These are phyloP conservation scores for Phoma sp. DNA, from an alignment of 2,329 filamentous ascomycete species.

Conservation along the genomic window DNA sequence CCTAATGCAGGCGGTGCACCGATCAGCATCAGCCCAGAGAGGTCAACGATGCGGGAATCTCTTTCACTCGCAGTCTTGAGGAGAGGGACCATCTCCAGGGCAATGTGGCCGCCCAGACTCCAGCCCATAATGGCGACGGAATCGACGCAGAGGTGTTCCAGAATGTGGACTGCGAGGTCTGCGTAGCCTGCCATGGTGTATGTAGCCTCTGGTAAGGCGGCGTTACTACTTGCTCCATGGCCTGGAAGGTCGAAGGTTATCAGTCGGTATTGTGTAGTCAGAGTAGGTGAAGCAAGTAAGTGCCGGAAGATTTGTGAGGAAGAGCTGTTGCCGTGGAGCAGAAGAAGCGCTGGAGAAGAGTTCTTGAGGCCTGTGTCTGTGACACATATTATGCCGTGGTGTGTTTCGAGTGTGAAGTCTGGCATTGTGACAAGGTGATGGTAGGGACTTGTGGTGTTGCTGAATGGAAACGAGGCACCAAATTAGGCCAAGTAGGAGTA, in stretches of 20 bases:
- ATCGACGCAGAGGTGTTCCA: constrained; percentile 29
- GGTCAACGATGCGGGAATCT: not conserved
- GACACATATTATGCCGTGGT: constrained; percentile 32
- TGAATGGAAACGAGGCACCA: too few species aligned
- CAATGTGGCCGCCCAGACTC: constrained; percentile 43
- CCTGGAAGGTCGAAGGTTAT: constrained; percentile 45
- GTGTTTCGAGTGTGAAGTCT: constrained; percentile 26
- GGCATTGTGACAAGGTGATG: constrained; percentile 14
- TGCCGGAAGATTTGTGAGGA: constrained; percentile 36
- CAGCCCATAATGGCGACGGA: constrained; percentile 40
- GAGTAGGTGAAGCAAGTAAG: constrained; percentile 23
- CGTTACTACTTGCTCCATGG: constrained; percentile 40
- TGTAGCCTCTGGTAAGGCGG: constrained; percentile 26
- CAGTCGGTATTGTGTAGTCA: constrained; percentile 26
- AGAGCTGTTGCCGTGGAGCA: constrained; percentile 43
- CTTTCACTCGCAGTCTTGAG: constrained; percentile 2
- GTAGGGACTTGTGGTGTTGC: too few species aligned
- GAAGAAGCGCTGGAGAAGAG: constrained; percentile 31
- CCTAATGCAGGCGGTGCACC: constrained; percentile 38
- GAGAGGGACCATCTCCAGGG: constrained; percentile 38
- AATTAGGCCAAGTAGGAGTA: too few species aligned
- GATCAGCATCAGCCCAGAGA: constrained; percentile 38
- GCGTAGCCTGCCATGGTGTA: constrained; percentile 45
- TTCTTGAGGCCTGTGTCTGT: constrained; percentile 29
- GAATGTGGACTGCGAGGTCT: constrained; percentile 36